These are phyloP conservation scores for Penicillium arizonense DNA, from an alignment of 495 filamentous ascomycete species.

Conservation along the genomic window DNA sequence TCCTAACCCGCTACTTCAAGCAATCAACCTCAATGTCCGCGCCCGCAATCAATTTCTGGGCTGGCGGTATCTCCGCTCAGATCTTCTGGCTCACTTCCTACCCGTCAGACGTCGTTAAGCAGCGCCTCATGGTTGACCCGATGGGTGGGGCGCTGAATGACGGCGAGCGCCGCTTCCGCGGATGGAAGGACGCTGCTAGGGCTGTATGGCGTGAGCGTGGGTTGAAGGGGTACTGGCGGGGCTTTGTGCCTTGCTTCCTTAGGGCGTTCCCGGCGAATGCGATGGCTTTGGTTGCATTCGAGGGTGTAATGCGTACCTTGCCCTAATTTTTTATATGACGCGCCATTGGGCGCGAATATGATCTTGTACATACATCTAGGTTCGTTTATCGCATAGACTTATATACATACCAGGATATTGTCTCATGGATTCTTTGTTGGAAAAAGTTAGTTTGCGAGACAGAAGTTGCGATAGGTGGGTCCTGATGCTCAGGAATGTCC, in stretches of 20 bases:
- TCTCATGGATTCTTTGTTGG: not conserved
- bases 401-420: no score
- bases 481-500: slow-evolving; percentile 16
- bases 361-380: slow-evolving; percentile 4
- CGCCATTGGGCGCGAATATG: no score
- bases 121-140: slow-evolving; percentile 94
- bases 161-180: slow-evolving; percentile 64
- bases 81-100: slow-evolving; percentile 92
- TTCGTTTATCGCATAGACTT: no score
- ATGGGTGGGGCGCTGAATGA: slow-evolving; percentile 69
- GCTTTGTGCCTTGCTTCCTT: slow-evolving; percentile 89
- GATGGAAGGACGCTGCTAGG: slow-evolving; percentile 78
- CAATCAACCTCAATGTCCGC: slow-evolving; percentile 68
- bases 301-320: slow-evolving; percentile 82
- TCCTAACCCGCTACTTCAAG: slow-evolving; percentile 67
- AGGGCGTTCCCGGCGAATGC: slow-evolving; percentile 97
- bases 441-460: not conserved
- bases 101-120: slow-evolving; percentile 93
- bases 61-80: slow-evolving; percentile 87
- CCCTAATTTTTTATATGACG: slow-evolving; percentile 33
- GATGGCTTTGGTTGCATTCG: slow-evolving; percentile 88
- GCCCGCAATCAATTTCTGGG: slow-evolving; percentile 93
- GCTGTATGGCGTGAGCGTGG: slow-evolving; percentile 76
- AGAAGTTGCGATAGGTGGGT: not conserved
- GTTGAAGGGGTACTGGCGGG: slow-evolving; percentile 82